These are phyloP conservation scores for Neospora caninum DNA, from an alignment of 169 alveolate species.

Conservation along the genomic window DNA sequence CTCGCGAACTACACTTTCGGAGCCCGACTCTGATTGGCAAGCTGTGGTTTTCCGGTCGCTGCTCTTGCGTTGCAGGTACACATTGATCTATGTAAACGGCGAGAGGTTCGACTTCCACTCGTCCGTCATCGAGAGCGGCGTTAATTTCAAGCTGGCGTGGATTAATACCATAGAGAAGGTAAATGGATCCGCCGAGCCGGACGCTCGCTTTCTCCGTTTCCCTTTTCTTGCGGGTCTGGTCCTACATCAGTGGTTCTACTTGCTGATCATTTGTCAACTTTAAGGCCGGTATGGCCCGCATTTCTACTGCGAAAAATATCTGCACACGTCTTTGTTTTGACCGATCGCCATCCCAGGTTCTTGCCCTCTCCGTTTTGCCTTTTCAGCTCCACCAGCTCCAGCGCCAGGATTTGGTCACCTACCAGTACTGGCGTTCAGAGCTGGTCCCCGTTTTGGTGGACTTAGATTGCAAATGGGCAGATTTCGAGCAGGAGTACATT, in stretches of 20 bases:
- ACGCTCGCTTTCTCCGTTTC: not conserved
- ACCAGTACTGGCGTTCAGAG: constrained; percentile 58
- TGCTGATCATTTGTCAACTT: too few relatives aligned
- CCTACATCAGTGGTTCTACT: too few relatives aligned
- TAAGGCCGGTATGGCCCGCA: too few relatives aligned
- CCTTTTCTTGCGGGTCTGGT: too few relatives aligned
- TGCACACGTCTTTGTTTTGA: too few relatives aligned
- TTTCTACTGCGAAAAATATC: too few relatives aligned
- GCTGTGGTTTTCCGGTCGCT: not conserved
- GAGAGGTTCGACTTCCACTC: constrained; percentile 65
- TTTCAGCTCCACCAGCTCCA: constrained; percentile 48
- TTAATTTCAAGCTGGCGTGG: constrained; percentile 55
- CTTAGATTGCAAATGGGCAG: constrained; percentile 64
- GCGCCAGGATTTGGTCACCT: constrained; percentile 11
- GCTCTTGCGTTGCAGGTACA: constrained; percentile 35
- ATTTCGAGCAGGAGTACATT: constrained; percentile 64
- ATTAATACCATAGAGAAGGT: constrained; percentile 25
- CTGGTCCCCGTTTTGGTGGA: constrained; percentile 65
- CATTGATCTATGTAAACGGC: constrained; percentile 63
- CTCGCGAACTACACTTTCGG: not conserved
- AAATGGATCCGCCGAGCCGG: not conserved
- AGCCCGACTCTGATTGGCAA: not conserved
- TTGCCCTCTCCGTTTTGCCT: not conserved
- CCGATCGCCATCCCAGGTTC: too few relatives aligned
- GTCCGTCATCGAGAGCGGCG: constrained; percentile 63